Evolutionary conservation across 768 basidiomycete species (phyloP), one percentile per base, ranked within the genome.

Genomic region (Mycena rosella): DNA sequence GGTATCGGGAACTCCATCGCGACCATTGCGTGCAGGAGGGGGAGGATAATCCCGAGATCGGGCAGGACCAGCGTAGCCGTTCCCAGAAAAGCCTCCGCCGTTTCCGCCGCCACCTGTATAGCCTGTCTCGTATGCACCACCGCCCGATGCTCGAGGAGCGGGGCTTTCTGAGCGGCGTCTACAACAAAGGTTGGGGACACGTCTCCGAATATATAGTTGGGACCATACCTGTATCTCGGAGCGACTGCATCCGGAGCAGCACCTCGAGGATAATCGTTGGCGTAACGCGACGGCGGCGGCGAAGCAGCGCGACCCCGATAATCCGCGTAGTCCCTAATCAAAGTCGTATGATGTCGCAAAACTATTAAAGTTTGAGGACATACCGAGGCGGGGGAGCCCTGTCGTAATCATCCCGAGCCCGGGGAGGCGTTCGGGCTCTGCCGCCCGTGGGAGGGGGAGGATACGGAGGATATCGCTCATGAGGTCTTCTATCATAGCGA

Each of bases 81-180:
- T 87, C 73, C 79, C 75, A 65, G 83, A 71, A 57, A 76, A 84
- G 70, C 79, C 77, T 49, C 73, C 74, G 72, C 79, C 76, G 59
- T 77, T 65, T 22, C 54, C 60, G 20, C 56, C 36, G 62, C 77
- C 73, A 60, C 74, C 76, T 53, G 84, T 74, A 72, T 89, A 89
- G 44, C 80, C 76, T 66, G 76, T 73, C 55, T 91, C 89, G 77
- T 90, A 91, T 56, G 81, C 77, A 72, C 72, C 74, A 71, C 72
- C 74, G 26, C 77, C 76, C 73, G 79, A 77, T 66, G 87, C 80
- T 47, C 88, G 83, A 63, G 86, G 79, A 67, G 86, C 85, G 62
- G 90, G 91, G 72, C 92, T 94, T 73, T 88, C 85, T 36, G 93
- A 94, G 58, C 92, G 90, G 72, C 92, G 90, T 63, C 91, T 91